A percentile compares a stretch with the other conserved stretches of the same genome.
phyloP scores from a whole-genome alignment of 176 grass and related monocot genomes.

The Oropetium thomaeum region DNA sequence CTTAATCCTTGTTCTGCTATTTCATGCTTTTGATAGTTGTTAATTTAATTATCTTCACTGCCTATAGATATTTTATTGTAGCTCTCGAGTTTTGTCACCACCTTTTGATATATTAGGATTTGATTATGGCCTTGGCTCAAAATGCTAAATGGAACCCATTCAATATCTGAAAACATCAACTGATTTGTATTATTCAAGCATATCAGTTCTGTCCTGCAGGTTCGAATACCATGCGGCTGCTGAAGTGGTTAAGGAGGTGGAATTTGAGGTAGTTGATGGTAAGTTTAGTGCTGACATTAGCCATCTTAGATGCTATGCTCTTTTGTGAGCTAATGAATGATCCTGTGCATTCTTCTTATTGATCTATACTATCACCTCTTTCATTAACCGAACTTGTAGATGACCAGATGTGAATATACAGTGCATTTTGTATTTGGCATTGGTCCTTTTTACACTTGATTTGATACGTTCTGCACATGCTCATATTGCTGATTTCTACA shows the following conservation, averaged over 20 bases:
- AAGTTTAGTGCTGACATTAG: constrained; percentile 7
- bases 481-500: constrained; percentile 21
- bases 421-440: background rate
- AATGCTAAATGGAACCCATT: background rate
- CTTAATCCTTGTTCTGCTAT: background rate
- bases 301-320: background rate
- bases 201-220: constrained; percentile 35
- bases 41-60: background rate
- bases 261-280: constrained; percentile 87
- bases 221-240: constrained; percentile 89
- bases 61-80: background rate
- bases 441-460: background rate
- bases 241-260: constrained; percentile 78
- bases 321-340: background rate
- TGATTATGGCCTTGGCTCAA: background rate
- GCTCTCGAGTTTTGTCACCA: background rate
- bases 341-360: background rate
- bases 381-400: background rate
- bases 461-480: background rate
- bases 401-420: background rate
- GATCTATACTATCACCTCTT: background rate
- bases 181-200: background rate
- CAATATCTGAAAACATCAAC: constrained; percentile 1
- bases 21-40: background rate
- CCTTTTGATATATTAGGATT: background rate